phyloP scores from a whole-genome alignment of 192 early-diverging fungal genomes.

The Backusella westeae region DNA sequence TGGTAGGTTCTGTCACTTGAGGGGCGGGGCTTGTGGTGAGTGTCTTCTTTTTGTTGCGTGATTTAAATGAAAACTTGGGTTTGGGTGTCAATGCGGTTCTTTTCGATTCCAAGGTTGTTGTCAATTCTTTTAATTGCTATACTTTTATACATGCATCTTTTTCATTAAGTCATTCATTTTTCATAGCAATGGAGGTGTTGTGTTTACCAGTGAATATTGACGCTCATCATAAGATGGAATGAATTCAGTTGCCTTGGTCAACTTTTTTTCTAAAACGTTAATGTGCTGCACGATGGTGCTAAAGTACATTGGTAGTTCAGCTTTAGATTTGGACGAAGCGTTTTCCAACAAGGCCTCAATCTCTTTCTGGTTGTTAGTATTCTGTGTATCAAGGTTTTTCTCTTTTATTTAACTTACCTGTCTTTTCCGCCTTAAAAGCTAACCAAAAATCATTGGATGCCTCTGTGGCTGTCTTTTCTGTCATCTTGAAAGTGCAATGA shows the following conservation, averaged over 20 bases:
- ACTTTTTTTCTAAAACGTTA: conserved; percentile 51
- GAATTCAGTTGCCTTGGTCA: conserved; percentile 61
- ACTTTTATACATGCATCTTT: not conserved
- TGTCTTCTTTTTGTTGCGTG: conserved; percentile 31
- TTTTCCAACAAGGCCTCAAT: conserved; percentile 15
- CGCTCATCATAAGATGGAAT: conserved; percentile 71
- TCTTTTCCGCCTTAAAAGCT: conserved; percentile 33
- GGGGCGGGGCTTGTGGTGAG: not conserved
- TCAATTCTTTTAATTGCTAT: conserved; percentile 51
- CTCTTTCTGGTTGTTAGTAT: conserved; percentile 9
- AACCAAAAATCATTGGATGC: conserved; percentile 39
- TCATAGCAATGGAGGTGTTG: not conserved
- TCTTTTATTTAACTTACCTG: not conserved
- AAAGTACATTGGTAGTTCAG: conserved; percentile 31
- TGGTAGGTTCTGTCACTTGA: not conserved
- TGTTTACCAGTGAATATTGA: conserved; percentile 51
- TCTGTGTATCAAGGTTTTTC: not conserved
- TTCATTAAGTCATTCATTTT: not conserved
- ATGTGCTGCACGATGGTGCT: conserved; percentile 47
- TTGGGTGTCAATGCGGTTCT: conserved; percentile 49
- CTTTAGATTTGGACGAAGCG: conserved; percentile 19
- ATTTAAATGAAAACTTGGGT: conserved; percentile 70
- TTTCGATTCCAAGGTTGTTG: conserved; percentile 34
- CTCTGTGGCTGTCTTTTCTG: conserved; percentile 29
- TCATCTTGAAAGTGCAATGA: not conserved